Percentiles rank a stretch among this genome's conserved stretches.
phyloP scores from a whole-genome alignment of 2,329 filamentous ascomycete species.

The Paecilomyces sp. region DNA sequence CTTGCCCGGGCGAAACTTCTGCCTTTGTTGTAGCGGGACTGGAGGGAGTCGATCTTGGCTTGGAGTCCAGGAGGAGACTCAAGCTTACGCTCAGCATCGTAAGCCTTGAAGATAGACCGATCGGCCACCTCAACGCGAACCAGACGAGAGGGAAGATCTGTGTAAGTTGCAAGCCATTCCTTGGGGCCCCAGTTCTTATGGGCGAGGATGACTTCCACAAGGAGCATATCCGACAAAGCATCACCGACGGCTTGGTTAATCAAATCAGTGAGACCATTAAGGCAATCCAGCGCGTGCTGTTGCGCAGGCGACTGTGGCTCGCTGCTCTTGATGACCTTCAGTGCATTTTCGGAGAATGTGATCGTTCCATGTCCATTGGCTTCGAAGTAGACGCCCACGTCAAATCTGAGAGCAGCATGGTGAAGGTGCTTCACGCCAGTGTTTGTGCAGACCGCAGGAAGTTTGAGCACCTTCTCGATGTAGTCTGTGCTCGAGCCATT shows the following conservation, averaged over 20 bases:
- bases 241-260: slow-evolving; percentile 99
- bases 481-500: slow-evolving; percentile 93
- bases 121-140: slow-evolving; percentile 84
- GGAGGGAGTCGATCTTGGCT: slow-evolving; percentile 75
- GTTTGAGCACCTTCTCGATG: slow-evolving; percentile 76
- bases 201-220: slow-evolving; percentile 91
- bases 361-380: slow-evolving; percentile 97
- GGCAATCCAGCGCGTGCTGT: slow-evolving; percentile 77
- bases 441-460: slow-evolving; percentile 86
- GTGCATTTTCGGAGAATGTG: slow-evolving; percentile 79
- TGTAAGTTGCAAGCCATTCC: slow-evolving; percentile 91
- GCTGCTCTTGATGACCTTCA: slow-evolving; percentile 69
- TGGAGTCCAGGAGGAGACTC: slow-evolving; percentile 73
- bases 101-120: slow-evolving; percentile 77
- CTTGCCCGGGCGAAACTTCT: slow-evolving; percentile 86
- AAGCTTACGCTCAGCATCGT: slow-evolving; percentile 84
- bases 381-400: slow-evolving; percentile 97
- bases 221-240: slow-evolving; percentile 88
- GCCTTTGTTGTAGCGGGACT: slow-evolving; percentile 84
- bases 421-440: slow-evolving; percentile 98
- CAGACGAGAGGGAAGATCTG: slow-evolving; percentile 90
- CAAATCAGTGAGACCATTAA: slow-evolving; percentile 75
- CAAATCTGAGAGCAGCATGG: slow-evolving; percentile 90
- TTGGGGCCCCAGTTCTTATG: slow-evolving; percentile 87
- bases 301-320: slow-evolving; percentile 87